Conservation (phyloP, 257 asterid species). For the Gardenia jasminoides region DNA sequence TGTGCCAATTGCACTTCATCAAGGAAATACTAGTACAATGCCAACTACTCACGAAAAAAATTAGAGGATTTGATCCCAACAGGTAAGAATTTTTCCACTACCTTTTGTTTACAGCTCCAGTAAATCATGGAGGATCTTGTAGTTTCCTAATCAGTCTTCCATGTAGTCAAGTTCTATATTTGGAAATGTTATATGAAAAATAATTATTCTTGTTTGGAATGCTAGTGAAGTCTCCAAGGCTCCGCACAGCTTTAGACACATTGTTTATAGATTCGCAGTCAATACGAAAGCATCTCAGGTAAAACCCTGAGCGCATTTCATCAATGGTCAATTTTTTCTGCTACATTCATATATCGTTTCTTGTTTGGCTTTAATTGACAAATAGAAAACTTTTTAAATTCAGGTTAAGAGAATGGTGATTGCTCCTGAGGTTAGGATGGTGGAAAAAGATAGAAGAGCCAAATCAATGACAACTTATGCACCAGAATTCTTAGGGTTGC, state of each 20-base stretch:
- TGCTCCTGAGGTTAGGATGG: slow-evolving; percentile 49
- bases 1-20: slow-evolving; percentile 67
- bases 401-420: slow-evolving; percentile 52
- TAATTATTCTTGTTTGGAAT: not conserved
- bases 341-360: not conserved
- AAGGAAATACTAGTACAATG: slow-evolving; percentile 3
- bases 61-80: slow-evolving; percentile 18
- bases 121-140: too few relatives aligned
- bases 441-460: slow-evolving; percentile 67
- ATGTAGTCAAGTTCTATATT: too few relatives aligned
- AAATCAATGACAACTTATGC: slow-evolving; percentile 70
- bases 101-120: too few relatives aligned
- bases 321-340: not conserved
- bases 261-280: slow-evolving; percentile 76
- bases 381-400: not conserved
- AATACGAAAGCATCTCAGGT: slow-evolving; percentile 77
- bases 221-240: slow-evolving; percentile 47
- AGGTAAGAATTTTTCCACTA: slow-evolving; percentile 35
- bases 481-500: slow-evolving; percentile 63
- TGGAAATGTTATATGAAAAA: not conserved
- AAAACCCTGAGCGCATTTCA: not conserved
- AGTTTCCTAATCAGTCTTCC: too few relatives aligned
- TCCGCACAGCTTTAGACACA: slow-evolving; percentile 78
- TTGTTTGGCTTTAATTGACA: not conserved
- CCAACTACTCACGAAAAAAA: slow-evolving; percentile 18